Conservation (phyloP, 306 rosid species). For the Lablab purpureus region DNA sequence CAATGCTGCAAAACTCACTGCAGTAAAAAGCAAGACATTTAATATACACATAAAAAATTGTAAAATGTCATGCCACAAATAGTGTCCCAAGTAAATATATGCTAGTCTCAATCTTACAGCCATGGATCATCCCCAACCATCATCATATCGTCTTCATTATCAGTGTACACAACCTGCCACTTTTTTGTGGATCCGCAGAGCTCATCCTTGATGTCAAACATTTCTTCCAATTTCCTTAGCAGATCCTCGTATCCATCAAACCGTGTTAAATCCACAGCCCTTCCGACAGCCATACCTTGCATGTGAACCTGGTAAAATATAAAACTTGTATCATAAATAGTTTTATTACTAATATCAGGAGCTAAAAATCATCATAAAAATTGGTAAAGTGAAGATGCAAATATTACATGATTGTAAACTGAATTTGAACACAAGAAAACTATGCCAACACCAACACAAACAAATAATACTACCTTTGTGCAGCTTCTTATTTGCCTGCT, state of each 20-base stretch:
- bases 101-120: constrained; percentile 70
- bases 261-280: constrained; percentile 92
- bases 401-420: not conserved
- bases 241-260: constrained; percentile 83
- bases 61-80: constrained; percentile 10
- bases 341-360: constrained; percentile 30
- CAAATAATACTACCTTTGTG: constrained; percentile 75
- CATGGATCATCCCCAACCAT: constrained; percentile 99
- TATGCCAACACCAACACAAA: constrained; percentile 8
- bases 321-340: constrained; percentile 29
- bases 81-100: constrained; percentile 16
- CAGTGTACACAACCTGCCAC: constrained; percentile 95
- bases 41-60: constrained; percentile 23
- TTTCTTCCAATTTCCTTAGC: constrained; percentile 82
- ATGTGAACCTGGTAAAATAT: constrained; percentile 79
- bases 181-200: constrained; percentile 76
- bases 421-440: too few species aligned
- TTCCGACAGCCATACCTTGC: constrained; percentile 99
- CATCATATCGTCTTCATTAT: constrained; percentile 98
- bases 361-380: constrained; percentile 33
- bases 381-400: constrained; percentile 10
- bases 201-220: constrained; percentile 92
- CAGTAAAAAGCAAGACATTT: constrained; percentile 46
- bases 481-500: constrained; percentile 96
- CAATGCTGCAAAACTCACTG: constrained; percentile 95